Conservation (phyloP, 2,329 filamentous ascomycete genomes). For the Aspergillus udagawae region DNA sequence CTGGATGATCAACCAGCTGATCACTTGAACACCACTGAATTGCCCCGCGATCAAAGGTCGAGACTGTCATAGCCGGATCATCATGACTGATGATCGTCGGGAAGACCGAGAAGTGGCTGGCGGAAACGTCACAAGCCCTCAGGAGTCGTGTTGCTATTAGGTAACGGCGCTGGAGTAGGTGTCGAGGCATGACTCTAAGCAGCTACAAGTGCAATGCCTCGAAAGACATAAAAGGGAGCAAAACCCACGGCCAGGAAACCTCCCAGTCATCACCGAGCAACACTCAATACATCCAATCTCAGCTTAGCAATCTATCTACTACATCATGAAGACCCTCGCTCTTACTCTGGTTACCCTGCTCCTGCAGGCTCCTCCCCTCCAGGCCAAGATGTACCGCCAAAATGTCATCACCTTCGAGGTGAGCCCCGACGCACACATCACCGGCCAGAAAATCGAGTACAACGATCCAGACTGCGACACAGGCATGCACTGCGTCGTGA, state of each 20-base stretch:
- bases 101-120: too few species aligned
- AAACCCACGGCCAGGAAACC: too few species aligned
- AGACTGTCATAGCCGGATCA: background rate
- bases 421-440: background rate
- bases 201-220: too few species aligned
- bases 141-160: too few species aligned
- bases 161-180: too few species aligned
- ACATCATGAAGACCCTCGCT: background rate
- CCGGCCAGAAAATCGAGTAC: conserved; percentile 3
- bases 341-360: background rate
- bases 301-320: too few species aligned
- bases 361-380: background rate
- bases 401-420: background rate
- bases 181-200: too few species aligned
- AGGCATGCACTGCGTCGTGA: conserved; percentile 1
- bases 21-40: background rate
- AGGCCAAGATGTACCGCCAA: background rate
- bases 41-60: too few species aligned
- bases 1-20: background rate
- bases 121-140: too few species aligned
- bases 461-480: conserved; percentile 4
- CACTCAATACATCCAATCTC: too few species aligned
- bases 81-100: background rate
- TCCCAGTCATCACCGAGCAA: too few species aligned
- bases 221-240: too few species aligned